Conservation (phyloP, 305 asterid genomes). For the Fraxinus velutina region DNA sequence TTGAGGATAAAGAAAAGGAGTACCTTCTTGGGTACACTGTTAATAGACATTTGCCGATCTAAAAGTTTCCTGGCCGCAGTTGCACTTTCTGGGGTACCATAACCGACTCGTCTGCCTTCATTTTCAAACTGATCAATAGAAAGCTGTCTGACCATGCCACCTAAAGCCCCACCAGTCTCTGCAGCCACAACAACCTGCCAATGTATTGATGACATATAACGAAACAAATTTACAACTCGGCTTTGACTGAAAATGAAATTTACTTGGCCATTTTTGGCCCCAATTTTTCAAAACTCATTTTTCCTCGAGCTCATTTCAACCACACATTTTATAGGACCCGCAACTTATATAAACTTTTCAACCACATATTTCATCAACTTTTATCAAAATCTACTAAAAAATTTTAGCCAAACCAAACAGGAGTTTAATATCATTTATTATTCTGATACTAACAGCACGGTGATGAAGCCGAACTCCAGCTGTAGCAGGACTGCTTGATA, state of each 20-base stretch:
- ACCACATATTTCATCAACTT: background rate
- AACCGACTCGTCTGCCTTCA: conserved; percentile 93
- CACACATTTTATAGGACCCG: background rate
- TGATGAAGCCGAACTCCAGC: conserved; percentile 94
- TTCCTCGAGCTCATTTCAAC: background rate
- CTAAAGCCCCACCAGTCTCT: conserved; percentile 94
- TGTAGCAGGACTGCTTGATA: conserved; percentile 56
- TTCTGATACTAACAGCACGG: conserved; percentile 73
- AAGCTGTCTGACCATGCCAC: conserved; percentile 96
- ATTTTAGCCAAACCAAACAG: background rate
- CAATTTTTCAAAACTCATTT: background rate
- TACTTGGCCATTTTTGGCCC: background rate
- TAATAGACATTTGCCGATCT: conserved; percentile 91
- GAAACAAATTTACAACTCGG: conserved; percentile 15
- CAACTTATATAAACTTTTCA: background rate
- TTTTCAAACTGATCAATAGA: conserved; percentile 96
- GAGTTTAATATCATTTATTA: conserved; percentile 13
- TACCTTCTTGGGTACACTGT: conserved; percentile 91
- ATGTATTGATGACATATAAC: conserved; percentile 27
- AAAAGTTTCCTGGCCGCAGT: conserved; percentile 91
- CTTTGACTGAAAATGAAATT: background rate
- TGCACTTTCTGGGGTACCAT: conserved; percentile 97
- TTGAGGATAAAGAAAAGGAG: background rate
- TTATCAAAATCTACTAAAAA: background rate
- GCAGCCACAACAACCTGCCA: conserved; percentile 94